Percentiles rank a stretch among this genome's conserved stretches.
Conservation (phyloP, 2,329 filamentous ascomycete genomes). For the Penicillium sclerotiorum region DNA sequence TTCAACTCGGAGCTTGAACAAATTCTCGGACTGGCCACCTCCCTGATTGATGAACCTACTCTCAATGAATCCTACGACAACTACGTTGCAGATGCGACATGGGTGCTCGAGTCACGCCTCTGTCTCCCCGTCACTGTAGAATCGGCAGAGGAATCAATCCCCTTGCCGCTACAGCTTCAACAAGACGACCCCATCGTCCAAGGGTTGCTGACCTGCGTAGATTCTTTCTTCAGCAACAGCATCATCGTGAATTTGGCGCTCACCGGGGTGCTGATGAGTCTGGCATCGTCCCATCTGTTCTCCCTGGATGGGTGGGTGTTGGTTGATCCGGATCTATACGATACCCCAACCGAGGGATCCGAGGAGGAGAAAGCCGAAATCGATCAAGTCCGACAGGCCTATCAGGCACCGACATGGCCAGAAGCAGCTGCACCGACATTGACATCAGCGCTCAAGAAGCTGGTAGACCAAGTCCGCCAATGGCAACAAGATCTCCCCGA, state of each 20-base stretch:
- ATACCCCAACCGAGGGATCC: conserved; percentile 21
- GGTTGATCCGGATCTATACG: conserved; percentile 67
- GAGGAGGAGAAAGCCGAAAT: conserved; percentile 42
- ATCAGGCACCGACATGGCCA: conserved; percentile 52
- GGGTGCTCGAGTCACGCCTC: conserved; percentile 47
- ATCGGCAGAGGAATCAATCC: conserved; percentile 53
- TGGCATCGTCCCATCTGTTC: conserved; percentile 83
- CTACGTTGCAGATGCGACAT: conserved; percentile 55
- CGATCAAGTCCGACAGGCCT: conserved; percentile 31
- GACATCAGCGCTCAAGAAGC: conserved; percentile 59
- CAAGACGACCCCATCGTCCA: conserved; percentile 62
- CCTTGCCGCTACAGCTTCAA: conserved; percentile 66
- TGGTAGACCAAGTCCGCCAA: conserved; percentile 63
- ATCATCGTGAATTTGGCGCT: conserved; percentile 88
- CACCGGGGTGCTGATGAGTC: conserved; percentile 78
- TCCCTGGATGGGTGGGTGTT: conserved; percentile 89
- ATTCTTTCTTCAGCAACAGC: conserved; percentile 84
- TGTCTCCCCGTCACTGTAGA: conserved; percentile 36
- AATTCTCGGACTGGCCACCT: conserved; percentile 40
- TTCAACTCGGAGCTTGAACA: conserved; percentile 45
- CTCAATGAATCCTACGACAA: conserved; percentile 47
- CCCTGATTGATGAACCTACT: conserved; percentile 40
- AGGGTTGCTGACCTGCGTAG: conserved; percentile 62
- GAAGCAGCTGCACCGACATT: conserved; percentile 51
- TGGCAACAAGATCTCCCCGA: conserved; percentile 69